Conservation (phyloP, 2,329 filamentous ascomycete genomes). For the Penicillium oxalicum region DNA sequence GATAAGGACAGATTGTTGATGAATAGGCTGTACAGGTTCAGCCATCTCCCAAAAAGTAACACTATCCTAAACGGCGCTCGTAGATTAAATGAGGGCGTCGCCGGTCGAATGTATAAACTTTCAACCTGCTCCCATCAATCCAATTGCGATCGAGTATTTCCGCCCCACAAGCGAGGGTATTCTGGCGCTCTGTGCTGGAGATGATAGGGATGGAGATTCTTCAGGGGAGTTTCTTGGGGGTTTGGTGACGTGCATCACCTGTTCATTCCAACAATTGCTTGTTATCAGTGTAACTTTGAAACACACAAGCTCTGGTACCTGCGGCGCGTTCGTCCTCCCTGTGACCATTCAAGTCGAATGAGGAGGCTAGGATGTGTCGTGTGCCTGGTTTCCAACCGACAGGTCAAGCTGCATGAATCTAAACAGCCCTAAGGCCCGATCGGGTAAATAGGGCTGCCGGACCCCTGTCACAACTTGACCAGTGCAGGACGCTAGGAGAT, state of each 20-base stretch:
- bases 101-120: neutral
- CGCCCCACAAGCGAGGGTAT: neutral
- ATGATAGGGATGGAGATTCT: too few relatives aligned
- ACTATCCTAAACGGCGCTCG: too few relatives aligned
- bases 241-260: too few relatives aligned
- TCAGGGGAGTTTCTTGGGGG: too few relatives aligned
- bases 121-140: too few relatives aligned
- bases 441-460: slow-evolving; percentile 19
- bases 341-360: too few relatives aligned
- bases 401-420: too few relatives aligned
- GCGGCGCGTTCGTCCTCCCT: too few relatives aligned
- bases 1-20: neutral
- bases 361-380: slow-evolving; percentile 5
- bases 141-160: neutral
- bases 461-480: neutral
- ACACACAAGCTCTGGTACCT: too few relatives aligned
- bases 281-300: too few relatives aligned
- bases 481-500: neutral
- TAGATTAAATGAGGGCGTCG: neutral
- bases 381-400: slow-evolving; percentile 7
- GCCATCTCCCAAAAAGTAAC: too few relatives aligned
- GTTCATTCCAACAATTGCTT: too few relatives aligned
- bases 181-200: neutral
- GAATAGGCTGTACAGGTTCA: neutral
- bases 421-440: slow-evolving; percentile 20